Evolutionary conservation across 345 rosid species (phyloP).

Genomic region (Salix suchowensis): DNA sequence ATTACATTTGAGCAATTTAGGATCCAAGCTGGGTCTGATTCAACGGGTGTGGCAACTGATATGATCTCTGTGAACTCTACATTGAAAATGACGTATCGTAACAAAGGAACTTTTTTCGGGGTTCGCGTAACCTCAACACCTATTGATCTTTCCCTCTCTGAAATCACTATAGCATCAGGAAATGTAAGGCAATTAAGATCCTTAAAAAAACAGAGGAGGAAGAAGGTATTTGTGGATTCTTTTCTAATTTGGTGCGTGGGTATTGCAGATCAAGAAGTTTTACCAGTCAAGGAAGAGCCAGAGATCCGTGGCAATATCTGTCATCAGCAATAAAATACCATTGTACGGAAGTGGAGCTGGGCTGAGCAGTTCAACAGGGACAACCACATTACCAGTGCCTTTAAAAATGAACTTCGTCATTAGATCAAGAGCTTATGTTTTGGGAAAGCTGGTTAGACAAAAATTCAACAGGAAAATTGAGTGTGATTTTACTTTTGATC

Average conservation of each 20-base stretch:
- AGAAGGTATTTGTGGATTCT: neutral
- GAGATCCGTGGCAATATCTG: conserved; percentile 44
- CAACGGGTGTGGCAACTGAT: conserved; percentile 78
- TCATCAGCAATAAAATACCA: conserved; percentile 68
- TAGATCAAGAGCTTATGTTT: conserved; percentile 70
- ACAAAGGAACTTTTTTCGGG: conserved; percentile 92
- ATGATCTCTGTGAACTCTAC: conserved; percentile 86
- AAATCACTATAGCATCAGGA: conserved; percentile 73
- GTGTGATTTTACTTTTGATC: conserved; percentile 59
- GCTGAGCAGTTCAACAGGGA: conserved; percentile 53
- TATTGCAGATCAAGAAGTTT: conserved; percentile 65
- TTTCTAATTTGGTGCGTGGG: conserved; percentile 5
- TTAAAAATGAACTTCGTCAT: conserved; percentile 55
- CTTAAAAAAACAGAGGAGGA: no score
- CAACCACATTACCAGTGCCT: conserved; percentile 52
- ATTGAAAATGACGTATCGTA: conserved; percentile 61
- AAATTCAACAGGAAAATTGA: conserved; percentile 63
- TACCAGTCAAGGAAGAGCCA: conserved; percentile 80
- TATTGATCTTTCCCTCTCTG: conserved; percentile 58
- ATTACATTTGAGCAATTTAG: conserved; percentile 66
- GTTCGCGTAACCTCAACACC: conserved; percentile 81
- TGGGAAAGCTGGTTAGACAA: conserved; percentile 87
- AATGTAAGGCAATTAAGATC: conserved; percentile 38
- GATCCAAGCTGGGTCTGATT: conserved; percentile 93
- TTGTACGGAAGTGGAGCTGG: conserved; percentile 82